A percentile compares a stretch with the other conserved stretches of the same genome.
Conservation (phyloP, 2,329 filamentous ascomycete genomes). For the Mariannaea elegans region DNA sequence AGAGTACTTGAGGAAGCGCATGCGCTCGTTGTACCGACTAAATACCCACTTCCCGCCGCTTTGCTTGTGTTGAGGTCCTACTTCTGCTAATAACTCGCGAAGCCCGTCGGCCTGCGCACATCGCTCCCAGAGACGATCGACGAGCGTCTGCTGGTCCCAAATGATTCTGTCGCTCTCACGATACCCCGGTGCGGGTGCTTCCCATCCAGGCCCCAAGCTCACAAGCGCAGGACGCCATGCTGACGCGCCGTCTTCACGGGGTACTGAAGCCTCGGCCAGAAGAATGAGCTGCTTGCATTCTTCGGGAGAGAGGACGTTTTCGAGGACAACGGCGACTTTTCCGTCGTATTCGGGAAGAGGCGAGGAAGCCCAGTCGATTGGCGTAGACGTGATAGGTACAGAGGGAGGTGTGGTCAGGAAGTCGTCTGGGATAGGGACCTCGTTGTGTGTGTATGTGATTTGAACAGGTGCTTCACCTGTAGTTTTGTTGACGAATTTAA, state of each 20-base stretch:
- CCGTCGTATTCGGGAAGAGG: slow-evolving; percentile 60
- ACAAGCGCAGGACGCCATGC: slow-evolving; percentile 76
- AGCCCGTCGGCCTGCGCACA: slow-evolving; percentile 56
- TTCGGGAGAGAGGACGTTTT: slow-evolving; percentile 60
- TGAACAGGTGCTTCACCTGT: slow-evolving; percentile 6
- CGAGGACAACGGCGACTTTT: slow-evolving; percentile 66
- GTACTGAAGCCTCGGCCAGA: slow-evolving; percentile 62
- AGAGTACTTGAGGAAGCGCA: slow-evolving; percentile 79
- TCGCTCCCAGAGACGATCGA: slow-evolving; percentile 69
- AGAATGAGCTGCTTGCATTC: slow-evolving; percentile 68
- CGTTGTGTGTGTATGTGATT: slow-evolving; percentile 42
- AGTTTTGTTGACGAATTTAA: slow-evolving; percentile 10
- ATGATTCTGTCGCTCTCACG: slow-evolving; percentile 81
- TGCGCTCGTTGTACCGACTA: slow-evolving; percentile 71
- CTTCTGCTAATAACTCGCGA: slow-evolving; percentile 47
- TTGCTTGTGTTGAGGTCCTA: slow-evolving; percentile 41
- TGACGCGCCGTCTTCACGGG: slow-evolving; percentile 32
- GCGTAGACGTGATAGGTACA: slow-evolving; percentile 50
- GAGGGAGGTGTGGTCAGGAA: slow-evolving; percentile 56
- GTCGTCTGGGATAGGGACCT: slow-evolving; percentile 48
- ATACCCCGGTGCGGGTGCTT: slow-evolving; percentile 62
- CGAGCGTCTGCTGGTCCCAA: slow-evolving; percentile 72
- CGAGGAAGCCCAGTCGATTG: slow-evolving; percentile 62
- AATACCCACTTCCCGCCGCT: slow-evolving; percentile 52
- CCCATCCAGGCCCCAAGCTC: slow-evolving; percentile 69